Conservation (phyloP, 768 basidiomycete species). For the Boletus edulis region DNA sequence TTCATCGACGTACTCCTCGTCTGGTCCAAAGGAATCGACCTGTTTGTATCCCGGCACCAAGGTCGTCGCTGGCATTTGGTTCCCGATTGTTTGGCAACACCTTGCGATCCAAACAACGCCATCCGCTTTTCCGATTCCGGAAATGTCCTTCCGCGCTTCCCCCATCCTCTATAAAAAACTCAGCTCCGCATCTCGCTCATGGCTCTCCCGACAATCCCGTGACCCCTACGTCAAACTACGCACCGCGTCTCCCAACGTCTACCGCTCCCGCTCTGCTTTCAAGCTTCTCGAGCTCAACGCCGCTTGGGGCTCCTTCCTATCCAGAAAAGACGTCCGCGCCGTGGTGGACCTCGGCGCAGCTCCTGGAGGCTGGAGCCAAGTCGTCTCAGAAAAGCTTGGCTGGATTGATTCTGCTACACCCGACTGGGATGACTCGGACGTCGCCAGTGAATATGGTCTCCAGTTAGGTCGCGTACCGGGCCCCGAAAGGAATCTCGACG, state of each 20-base stretch:
- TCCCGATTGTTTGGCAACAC: conserved; percentile 22
- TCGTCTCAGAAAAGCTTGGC: conserved; percentile 63
- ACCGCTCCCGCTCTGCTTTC: conserved; percentile 87
- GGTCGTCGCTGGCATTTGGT: conserved; percentile 16
- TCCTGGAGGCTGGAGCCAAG: conserved; percentile 95
- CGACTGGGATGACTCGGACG: neutral
- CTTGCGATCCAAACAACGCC: conserved; percentile 29
- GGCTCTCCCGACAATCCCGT: conserved; percentile 67
- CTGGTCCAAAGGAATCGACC: conserved; percentile 64
- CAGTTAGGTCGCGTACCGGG: neutral
- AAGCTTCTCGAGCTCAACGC: conserved; percentile 83
- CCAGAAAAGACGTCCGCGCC: conserved; percentile 48
- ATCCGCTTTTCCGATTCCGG: neutral
- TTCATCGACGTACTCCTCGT: conserved; percentile 62
- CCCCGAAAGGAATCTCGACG: neutral
- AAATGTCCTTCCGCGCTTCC: conserved; percentile 38
- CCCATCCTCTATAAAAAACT: conserved; percentile 28
- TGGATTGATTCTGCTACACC: conserved; percentile 31
- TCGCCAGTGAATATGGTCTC: neutral
- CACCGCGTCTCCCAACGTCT: conserved; percentile 42
- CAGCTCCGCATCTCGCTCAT: conserved; percentile 47
- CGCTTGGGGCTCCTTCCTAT: conserved; percentile 51
- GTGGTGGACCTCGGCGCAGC: conserved; percentile 91
- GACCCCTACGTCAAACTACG: conserved; percentile 73
- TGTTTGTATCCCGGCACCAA: conserved; percentile 63